Evolutionary conservation across 331 rosid species (phyloP).

Genomic region (Saraca asoca): DNA sequence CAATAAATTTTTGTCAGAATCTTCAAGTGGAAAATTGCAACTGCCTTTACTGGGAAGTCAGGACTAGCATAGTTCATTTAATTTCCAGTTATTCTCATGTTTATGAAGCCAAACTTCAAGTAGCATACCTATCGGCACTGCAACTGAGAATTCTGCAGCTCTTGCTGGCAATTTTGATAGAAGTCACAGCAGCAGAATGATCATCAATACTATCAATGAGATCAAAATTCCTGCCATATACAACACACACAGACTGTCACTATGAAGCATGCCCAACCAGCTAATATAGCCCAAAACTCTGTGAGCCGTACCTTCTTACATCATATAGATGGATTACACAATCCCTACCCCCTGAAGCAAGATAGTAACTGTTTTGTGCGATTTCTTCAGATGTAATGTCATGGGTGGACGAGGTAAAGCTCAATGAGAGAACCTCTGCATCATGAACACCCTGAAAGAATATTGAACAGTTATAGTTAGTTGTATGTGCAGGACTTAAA

Average conservation of each 20-base stretch:
- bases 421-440: slow-evolving; percentile 70
- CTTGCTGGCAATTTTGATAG: slow-evolving; percentile 51
- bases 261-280: slow-evolving; percentile 26
- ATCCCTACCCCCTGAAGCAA: slow-evolving; percentile 75
- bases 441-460: slow-evolving; percentile 71
- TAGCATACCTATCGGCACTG: slow-evolving; percentile 67
- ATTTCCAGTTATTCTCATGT: not conserved
- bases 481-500: slow-evolving; percentile 24
- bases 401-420: slow-evolving; percentile 51
- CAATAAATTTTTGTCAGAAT: slow-evolving; percentile 11
- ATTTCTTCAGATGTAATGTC: slow-evolving; percentile 34
- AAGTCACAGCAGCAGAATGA: slow-evolving; percentile 78
- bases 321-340: slow-evolving; percentile 69
- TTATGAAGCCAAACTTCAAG: slow-evolving; percentile 30
- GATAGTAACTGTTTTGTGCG: slow-evolving; percentile 42
- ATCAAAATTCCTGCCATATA: slow-evolving; percentile 66
- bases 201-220: slow-evolving; percentile 58
- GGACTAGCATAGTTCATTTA: slow-evolving; percentile 1
- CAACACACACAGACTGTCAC: slow-evolving; percentile 32
- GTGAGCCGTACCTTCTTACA: slow-evolving; percentile 54
- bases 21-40: slow-evolving; percentile 12
- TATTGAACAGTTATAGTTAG: not conserved
- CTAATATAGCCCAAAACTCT: slow-evolving; percentile 28
- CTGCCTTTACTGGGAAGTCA: slow-evolving; percentile 6
- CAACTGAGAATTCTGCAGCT: slow-evolving; percentile 63